phyloP scores from a whole-genome alignment of 345 rosid genomes.

The Eucalyptus albens region DNA sequence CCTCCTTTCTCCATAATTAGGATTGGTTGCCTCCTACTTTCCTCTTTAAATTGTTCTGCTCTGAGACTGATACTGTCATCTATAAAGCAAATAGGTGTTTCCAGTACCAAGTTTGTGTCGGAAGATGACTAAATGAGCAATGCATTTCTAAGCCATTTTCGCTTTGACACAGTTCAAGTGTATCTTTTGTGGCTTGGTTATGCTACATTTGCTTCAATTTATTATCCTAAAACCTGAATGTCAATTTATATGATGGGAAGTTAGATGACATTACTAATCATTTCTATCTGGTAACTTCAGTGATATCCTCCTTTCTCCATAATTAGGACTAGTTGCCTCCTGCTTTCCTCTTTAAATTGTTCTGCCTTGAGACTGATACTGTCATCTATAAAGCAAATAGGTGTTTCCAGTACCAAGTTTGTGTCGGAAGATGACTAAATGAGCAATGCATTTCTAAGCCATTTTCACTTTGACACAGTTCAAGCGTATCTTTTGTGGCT shows the following conservation, averaged over 20 bases:
- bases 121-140: no score
- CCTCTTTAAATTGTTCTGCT: neutral
- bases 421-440: no score
- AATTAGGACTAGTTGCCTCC: neutral
- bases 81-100: neutral
- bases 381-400: slow-evolving; percentile 1
- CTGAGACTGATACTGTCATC: neutral
- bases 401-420: no score
- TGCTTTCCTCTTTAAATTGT: neutral
- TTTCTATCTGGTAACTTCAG: neutral
- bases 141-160: no score
- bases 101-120: no score
- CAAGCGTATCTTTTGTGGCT: no score
- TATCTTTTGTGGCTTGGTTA: no score
- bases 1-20: neutral
- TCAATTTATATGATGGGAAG: neutral
- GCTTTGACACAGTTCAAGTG: no score
- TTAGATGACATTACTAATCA: neutral
- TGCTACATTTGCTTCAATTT: neutral
- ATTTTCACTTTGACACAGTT: no score
- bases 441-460: no score
- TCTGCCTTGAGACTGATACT: neutral
- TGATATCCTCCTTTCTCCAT: neutral
- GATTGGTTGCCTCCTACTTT: neutral
- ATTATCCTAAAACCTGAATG: neutral